Conservation (phyloP, 805 yeast species). For the Yarrowia sp. region DNA sequence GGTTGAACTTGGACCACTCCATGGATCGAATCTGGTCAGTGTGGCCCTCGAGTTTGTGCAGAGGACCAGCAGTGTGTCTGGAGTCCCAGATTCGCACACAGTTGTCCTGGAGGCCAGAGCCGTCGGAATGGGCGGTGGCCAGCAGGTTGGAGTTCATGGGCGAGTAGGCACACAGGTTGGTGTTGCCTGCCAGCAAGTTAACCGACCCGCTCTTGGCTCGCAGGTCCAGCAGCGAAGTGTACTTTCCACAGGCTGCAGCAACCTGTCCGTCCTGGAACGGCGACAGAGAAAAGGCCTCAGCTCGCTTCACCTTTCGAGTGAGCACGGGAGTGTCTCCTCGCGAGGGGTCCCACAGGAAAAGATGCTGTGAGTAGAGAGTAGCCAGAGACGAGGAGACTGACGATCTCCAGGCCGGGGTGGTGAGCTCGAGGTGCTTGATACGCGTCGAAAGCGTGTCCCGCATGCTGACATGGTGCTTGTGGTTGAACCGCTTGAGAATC, state of each 20-base stretch:
- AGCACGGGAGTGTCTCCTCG: constrained; percentile 57
- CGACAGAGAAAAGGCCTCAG: constrained; percentile 50
- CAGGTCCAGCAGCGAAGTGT: constrained; percentile 70
- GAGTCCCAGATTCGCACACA: constrained; percentile 72
- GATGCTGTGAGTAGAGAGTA: constrained; percentile 61
- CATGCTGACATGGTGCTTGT: constrained; percentile 53
- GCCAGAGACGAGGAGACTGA: constrained; percentile 48
- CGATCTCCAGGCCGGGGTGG: constrained; percentile 46
- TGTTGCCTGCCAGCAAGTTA: constrained; percentile 44
- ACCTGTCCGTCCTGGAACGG: constrained; percentile 49
- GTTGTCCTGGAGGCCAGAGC: constrained; percentile 33
- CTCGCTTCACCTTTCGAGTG: constrained; percentile 51
- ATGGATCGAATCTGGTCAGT: constrained; percentile 51
- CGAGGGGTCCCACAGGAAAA: constrained; percentile 74
- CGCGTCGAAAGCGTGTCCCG: constrained; percentile 33
- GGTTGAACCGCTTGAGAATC: constrained; percentile 75
- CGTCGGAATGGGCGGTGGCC: constrained; percentile 59
- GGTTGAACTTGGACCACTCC: constrained; percentile 52
- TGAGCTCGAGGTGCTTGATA: constrained; percentile 40
- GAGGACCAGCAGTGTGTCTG: constrained; percentile 49
- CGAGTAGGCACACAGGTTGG: constrained; percentile 56
- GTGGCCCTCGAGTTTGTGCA: constrained; percentile 56
- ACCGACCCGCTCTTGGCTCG: constrained; percentile 48
- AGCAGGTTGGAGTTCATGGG: constrained; percentile 55
- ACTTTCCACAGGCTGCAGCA: constrained; percentile 61